Evolutionary conservation across 257 asterid species (phyloP).

Genomic region (Capsicum baccatum): DNA sequence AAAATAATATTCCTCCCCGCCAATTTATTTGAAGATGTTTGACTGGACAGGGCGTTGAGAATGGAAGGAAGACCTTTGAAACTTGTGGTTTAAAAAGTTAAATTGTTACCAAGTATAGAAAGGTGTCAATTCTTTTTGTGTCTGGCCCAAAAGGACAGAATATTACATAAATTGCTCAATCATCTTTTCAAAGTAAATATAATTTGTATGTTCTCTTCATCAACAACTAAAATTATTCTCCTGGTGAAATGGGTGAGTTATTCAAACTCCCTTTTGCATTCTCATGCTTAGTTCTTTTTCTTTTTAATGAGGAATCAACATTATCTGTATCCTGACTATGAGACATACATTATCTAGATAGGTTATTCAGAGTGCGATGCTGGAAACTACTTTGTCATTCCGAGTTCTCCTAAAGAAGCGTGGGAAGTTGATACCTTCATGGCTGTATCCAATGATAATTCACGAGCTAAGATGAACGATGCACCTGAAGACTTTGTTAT

Average conservation of each 20-base stretch:
- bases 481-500: conserved; percentile 59
- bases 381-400: conserved; percentile 90
- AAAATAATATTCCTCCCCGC: background rate
- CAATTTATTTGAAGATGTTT: background rate
- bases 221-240: background rate
- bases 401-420: conserved; percentile 75
- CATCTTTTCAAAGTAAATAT: background rate
- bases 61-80: background rate
- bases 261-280: conserved; percentile 11
- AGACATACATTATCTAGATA: conserved; percentile 55
- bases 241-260: conserved; percentile 2
- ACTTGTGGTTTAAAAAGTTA: background rate
- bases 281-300: conserved; percentile 3
- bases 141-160: background rate
- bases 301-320: conserved; percentile 1
- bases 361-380: conserved; percentile 78
- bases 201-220: background rate
- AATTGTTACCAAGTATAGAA: background rate
- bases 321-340: conserved; percentile 22
- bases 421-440: conserved; percentile 60
- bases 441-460: conserved; percentile 42
- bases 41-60: background rate
- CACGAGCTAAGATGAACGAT: conserved; percentile 42
- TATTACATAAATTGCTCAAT: background rate
- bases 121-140: background rate